phyloP scores from a whole-genome alignment of 2,329 filamentous ascomycete genomes.

The Talaromyces islandicus region DNA sequence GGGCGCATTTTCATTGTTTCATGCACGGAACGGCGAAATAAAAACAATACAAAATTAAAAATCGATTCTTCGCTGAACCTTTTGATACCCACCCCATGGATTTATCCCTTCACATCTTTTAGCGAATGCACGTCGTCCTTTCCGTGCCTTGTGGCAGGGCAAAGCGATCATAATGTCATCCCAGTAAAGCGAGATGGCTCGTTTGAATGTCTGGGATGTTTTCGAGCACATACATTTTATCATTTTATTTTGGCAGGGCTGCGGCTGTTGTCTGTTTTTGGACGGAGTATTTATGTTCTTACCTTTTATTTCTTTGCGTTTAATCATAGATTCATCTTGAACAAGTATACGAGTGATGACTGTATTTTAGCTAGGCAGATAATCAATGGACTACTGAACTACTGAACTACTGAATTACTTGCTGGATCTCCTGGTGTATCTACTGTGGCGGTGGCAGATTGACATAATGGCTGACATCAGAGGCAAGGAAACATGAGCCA shows the following conservation, averaged over 20 bases:
- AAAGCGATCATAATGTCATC: background rate
- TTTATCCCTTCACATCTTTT: background rate
- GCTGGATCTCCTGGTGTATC: no score
- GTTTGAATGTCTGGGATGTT: background rate
- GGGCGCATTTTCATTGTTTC: conserved; percentile 5
- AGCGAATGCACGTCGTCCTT: background rate
- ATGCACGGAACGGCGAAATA: conserved; percentile 9
- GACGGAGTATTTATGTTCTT: background rate
- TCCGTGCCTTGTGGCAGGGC: background rate
- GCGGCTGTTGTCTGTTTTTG: background rate
- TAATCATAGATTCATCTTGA: background rate
- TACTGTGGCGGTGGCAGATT: background rate
- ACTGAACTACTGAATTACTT: background rate
- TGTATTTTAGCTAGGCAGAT: background rate
- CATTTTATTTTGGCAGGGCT: background rate
- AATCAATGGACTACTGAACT: background rate
- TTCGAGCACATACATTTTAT: background rate
- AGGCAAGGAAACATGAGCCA: background rate
- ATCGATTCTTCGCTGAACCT: conserved; percentile 1
- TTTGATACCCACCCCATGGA: conserved; percentile 10
- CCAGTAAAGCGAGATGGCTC: background rate
- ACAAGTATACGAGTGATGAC: conserved; percentile 1
- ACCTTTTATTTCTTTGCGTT: background rate
- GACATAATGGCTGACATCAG: background rate
- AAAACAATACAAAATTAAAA: no score